Evolutionary conservation across 345 rosid genomes (phyloP).

Genomic region (Citrus medica): DNA sequence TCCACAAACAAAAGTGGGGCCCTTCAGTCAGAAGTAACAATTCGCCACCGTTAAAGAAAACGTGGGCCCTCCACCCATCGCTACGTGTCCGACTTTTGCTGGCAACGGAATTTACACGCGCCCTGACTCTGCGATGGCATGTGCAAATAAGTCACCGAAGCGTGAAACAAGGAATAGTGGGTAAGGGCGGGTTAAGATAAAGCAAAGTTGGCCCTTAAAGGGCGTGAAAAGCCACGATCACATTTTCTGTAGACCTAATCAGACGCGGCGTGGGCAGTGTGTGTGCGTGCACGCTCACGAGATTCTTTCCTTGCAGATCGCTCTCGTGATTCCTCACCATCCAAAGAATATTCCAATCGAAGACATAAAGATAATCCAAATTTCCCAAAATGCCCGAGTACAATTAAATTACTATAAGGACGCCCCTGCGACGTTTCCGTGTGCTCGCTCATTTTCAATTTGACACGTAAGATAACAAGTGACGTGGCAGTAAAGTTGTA

Average conservation of each 20-base stretch:
- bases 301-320: slow-evolving; percentile 8
- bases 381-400: neutral
- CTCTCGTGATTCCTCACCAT: slow-evolving; percentile 4
- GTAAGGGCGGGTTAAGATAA: neutral
- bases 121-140: neutral
- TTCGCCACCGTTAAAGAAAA: neutral
- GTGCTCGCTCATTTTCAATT: neutral
- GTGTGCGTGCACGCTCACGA: slow-evolving; percentile 11
- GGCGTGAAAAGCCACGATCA: slow-evolving; percentile 17
- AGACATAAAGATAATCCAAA: neutral
- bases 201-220: slow-evolving; percentile 5
- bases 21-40: neutral
- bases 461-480: neutral
- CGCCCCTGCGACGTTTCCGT: neutral
- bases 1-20: neutral
- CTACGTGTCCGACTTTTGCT: neutral
- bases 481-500: neutral
- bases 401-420: neutral
- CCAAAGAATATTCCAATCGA: slow-evolving; percentile 12
- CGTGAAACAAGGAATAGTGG: slow-evolving; percentile 8
- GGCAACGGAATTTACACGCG: neutral
- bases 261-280: slow-evolving; percentile 18
- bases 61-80: neutral
- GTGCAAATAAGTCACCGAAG: neutral
- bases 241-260: neutral